Evolutionary conservation across 163 green algal species (phyloP).

Genomic region (Prototheca cutis): DNA sequence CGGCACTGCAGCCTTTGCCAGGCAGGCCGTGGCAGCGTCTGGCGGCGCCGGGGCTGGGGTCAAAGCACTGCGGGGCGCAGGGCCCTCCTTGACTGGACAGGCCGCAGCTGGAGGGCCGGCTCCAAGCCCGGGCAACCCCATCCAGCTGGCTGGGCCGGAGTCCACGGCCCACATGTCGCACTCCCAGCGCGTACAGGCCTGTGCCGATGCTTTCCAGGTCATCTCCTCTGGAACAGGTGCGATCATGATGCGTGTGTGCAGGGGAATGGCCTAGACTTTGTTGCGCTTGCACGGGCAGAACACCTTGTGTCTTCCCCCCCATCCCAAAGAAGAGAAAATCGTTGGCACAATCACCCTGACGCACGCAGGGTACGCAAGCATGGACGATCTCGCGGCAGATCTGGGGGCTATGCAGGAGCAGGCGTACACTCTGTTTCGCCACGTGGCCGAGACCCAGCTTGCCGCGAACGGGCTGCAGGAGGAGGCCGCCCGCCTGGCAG

Average conservation of each 20-base stretch:
- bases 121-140: too few relatives aligned
- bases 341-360: background rate
- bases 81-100: constrained; percentile 18
- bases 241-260: too few relatives aligned
- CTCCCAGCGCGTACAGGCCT: constrained; percentile 1
- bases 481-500: constrained; percentile 25
- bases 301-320: too few relatives aligned
- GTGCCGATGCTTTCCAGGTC: background rate
- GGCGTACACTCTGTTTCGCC: constrained; percentile 86
- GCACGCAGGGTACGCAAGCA: constrained; percentile 53
- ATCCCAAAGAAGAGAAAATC: too few relatives aligned
- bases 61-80: constrained; percentile 10
- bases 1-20: too few relatives aligned
- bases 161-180: background rate
- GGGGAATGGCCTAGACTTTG: too few relatives aligned
- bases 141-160: background rate
- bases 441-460: constrained; percentile 77
- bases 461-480: constrained; percentile 66
- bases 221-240: background rate
- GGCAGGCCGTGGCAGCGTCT: background rate
- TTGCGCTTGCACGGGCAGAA: too few relatives aligned
- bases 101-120: too few relatives aligned
- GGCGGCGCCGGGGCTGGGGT: background rate
- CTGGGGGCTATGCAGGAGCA: constrained; percentile 69
- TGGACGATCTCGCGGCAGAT: constrained; percentile 66